Evolutionary conservation across 805 yeast genomes (phyloP), one percentile per base, ranked within the genome.

Genomic region (Spathaspora girioi): DNA sequence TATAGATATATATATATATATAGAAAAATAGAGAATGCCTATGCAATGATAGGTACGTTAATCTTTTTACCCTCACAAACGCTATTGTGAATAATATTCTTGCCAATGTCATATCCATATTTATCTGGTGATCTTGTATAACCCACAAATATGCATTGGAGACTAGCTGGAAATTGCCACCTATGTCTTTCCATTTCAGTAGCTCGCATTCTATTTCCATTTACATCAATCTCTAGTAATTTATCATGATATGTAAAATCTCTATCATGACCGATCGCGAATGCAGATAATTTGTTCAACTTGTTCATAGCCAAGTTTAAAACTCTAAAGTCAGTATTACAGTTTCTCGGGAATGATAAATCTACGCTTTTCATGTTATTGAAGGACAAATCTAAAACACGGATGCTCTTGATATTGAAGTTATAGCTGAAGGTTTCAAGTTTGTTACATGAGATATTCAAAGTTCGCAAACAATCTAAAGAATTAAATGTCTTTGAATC

Each of bases 91-190:
- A 59, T 47, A n/a, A 60, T 48, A 38, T 59, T 60, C 15, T 49
- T 45, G n/a, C 58, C 62, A 20, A 61, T 57, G 27, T 59, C 65
- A 41, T 61, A 61, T 1, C 64, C 65, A 50, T 54, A 61, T 29
- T 45, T 49, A 48, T 61, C 65, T 46, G 56, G 61, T 3, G 41
- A 11, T 1, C 63, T 62, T 2, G 56, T 53, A 38, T 46, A 38
- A 1, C 59, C 63, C 8, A 56, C 48, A 35, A 61, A 45, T n/a
- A 61, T 38, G 2, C 53, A 50, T 29, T 45, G 32, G 14, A 60
- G 47, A 18, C 40, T 35, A 43, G 2, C 52, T 29, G 26, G 59
- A 56, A 27, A 48, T 43, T 7, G 44, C 1, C 18, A 19, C 14
- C 17, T 17, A 5, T 18, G 9, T 14, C 8, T 31, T 19, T 50